These are phyloP conservation scores for Fomitopsis betulina DNA, from an alignment of 1,284 basidiomycete species.

Conservation along the genomic window DNA sequence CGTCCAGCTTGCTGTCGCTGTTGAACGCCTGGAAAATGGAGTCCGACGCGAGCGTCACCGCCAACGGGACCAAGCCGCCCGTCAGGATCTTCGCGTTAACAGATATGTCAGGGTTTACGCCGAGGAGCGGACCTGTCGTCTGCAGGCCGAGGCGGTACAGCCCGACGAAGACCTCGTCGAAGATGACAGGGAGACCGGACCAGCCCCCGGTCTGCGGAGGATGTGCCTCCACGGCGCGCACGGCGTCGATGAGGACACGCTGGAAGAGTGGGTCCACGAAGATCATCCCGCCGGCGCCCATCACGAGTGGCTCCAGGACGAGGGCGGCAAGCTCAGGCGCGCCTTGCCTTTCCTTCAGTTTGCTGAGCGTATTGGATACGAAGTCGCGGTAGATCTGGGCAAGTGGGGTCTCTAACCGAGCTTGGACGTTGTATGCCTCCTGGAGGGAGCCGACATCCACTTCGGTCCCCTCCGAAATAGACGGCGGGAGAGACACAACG, in stretches of 20 bases:
- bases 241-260: constrained; percentile 78
- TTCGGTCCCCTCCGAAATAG: constrained; percentile 32
- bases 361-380: constrained; percentile 53
- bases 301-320: constrained; percentile 88
- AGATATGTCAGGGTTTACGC: constrained; percentile 79
- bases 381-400: constrained; percentile 62
- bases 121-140: constrained; percentile 63
- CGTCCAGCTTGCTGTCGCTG: constrained; percentile 75
- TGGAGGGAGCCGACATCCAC: constrained; percentile 45
- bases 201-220: constrained; percentile 34
- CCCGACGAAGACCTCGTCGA: constrained; percentile 96
- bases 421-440: constrained; percentile 70
- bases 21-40: constrained; percentile 82
- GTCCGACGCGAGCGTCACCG: constrained; percentile 78
- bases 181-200: constrained; percentile 86
- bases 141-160: constrained; percentile 82
- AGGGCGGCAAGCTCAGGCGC: constrained; percentile 59
- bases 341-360: constrained; percentile 32
- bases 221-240: constrained; percentile 40
- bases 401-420: constrained; percentile 57
- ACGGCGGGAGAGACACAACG: constrained; percentile 55
- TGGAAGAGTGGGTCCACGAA: constrained; percentile 99
- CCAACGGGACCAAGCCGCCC: constrained; percentile 87
- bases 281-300: constrained; percentile 97
- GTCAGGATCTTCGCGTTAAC: constrained; percentile 95